Evolutionary conservation across 495 filamentous ascomycete genomes (phyloP), one percentile per base, ranked within the genome.

Genomic region (Talaromyces liani): DNA sequence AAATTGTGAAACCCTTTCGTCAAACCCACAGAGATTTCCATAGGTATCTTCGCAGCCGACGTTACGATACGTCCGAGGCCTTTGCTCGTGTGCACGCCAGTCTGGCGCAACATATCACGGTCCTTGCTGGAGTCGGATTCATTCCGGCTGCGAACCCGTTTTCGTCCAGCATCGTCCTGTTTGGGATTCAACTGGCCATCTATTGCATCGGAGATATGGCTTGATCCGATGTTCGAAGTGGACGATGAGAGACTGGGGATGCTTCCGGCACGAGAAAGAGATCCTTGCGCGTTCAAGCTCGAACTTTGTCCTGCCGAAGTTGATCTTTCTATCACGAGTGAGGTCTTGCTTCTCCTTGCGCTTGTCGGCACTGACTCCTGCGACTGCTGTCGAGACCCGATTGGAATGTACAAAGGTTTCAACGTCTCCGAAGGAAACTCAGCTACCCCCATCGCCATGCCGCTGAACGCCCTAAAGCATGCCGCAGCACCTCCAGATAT

Each of bases 1-100:
- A 85, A 86, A 69, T 95, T 96, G 71, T 95, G 89, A 66, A 96
- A 95, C 10, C 92, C 92, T 71, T 87, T 89, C 0, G 91, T 85
- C 3, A 95, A 69, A 16, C 85, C 87, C 39, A 94, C 75, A 9
- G 90, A 87, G 63, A 94, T 84, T 65, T 97, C 91, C 76, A 91
- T 87, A 0, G 91, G 91, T 1, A 88, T 20, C 45, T 88, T 85
- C 9, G 78, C 75, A 41, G 89, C 77, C 16, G 86, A 82, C 65
- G 84, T 89, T 33, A 85, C 81, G 4, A 49, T 49, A 49, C 45
- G 45, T 20, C 45, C 45, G 45, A 49, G 45, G 45, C 45, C 45
- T 49, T 49, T 49, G n/a, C 45, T 49, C 45, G 45, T 49, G 8
- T 49, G 45, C 45, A 49, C 45, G 18, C 45, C 45, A 49, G 45